Evolutionary conservation across 345 rosid species (phyloP).

Genomic region (Populus deltoides): DNA sequence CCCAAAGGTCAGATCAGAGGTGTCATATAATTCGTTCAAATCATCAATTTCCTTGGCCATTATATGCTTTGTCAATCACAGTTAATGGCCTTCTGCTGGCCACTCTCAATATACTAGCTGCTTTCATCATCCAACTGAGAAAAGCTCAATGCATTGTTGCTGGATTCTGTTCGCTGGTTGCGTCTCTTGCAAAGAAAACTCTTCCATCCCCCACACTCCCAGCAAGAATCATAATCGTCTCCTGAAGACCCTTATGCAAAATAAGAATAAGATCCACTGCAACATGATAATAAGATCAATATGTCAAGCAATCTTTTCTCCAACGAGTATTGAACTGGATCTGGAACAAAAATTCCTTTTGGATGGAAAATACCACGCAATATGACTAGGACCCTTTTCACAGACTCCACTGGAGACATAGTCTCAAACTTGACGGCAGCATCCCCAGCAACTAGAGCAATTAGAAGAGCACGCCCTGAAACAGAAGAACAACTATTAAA

Average conservation of each 20-base stretch:
- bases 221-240: slow-evolving; percentile 92
- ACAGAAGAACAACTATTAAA: slow-evolving; percentile 88
- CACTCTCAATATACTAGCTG: slow-evolving; percentile 76
- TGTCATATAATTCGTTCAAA: slow-evolving; percentile 45
- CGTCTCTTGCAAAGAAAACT: slow-evolving; percentile 97
- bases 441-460: slow-evolving; percentile 92
- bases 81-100: slow-evolving; percentile 54
- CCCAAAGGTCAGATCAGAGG: slow-evolving; percentile 53
- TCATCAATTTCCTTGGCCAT: slow-evolving; percentile 28
- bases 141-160: slow-evolving; percentile 99
- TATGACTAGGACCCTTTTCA: slow-evolving; percentile 62
- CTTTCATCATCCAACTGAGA: slow-evolving; percentile 97
- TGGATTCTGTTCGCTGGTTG: slow-evolving; percentile 89
- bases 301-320: slow-evolving; percentile 81
- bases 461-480: slow-evolving; percentile 88
- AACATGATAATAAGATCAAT: slow-evolving; percentile 88
- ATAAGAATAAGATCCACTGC: slow-evolving; percentile 24
- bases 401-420: slow-evolving; percentile 82
- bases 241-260: slow-evolving; percentile 65
- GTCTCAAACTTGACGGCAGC: slow-evolving; percentile 81
- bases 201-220: slow-evolving; percentile 92
- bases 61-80: slow-evolving; percentile 24
- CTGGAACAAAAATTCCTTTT: slow-evolving; percentile 90
- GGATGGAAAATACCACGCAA: slow-evolving; percentile 83
- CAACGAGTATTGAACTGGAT: slow-evolving; percentile 91